Evolutionary conservation across 139 green algal species (phyloP), one percentile per base, ranked within the genome.

Genomic region (Edaphochlamys debaryana): DNA sequence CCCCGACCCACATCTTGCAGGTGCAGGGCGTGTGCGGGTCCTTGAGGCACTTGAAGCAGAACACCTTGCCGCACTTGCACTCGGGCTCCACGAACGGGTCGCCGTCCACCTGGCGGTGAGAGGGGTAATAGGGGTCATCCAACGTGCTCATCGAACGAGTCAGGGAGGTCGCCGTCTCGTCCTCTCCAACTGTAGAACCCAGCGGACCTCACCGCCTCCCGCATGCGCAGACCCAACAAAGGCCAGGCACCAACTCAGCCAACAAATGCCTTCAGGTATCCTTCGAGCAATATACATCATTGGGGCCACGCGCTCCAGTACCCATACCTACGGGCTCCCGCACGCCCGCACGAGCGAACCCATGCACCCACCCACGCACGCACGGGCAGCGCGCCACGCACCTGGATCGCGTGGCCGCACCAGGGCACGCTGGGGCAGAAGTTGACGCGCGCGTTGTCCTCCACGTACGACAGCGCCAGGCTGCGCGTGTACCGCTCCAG

Each of bases 21-120:
- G 95, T 96, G 84, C 91, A 95, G 15, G 96, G 96, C 4, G 91
- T 95, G 89, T 98, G 96, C 27, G 95, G 91, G 48, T 92, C 91
- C 22, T 87, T 67, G 20, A 87, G 75, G 87, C 95, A 98, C 42
- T 92, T 94, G 89, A 98, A 98, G 88, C 95, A 98, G 82, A 98
- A 98, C 32, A 87, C 66, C 11, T 89, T 75, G 36, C 94, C 89
- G 79, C 95, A 98, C 5, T 30, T 37, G 85, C 95, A 98, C 81
- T 94, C 87, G 13, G 95, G 93, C 89, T 97, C 93, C 52, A 91
- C 93, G 73, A 93, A 94, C 2, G 84, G 79, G 71, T 98, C 94
- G 48, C 89, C 89, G 58, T 94, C 86, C 23, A 94, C 90, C 86
- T 94, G 86, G 42, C 34, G 5, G 30, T 3, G 19, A 56, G 9